Conservation (phyloP, 139 green algal genomes). For the Mesostigma viride region DNA sequence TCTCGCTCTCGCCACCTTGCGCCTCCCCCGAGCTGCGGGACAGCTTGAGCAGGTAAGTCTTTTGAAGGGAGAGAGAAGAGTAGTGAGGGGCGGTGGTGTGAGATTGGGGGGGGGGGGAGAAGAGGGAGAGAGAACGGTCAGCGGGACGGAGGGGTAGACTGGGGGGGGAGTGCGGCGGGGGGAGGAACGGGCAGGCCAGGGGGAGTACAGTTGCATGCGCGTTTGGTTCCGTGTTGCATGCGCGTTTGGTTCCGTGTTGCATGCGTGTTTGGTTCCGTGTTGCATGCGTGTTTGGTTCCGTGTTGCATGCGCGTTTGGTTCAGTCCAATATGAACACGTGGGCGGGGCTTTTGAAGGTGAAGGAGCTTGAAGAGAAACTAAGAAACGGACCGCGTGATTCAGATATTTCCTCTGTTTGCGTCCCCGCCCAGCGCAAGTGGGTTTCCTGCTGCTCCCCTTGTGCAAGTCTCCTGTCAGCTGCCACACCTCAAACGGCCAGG, state of each 20-base stretch:
- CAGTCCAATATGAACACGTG: no score
- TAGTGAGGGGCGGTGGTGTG: background rate
- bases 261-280: no score
- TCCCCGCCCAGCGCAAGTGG: no score
- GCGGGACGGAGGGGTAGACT: background rate
- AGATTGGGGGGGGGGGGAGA: background rate
- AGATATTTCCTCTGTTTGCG: no score
- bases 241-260: background rate
- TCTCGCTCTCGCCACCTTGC: conserved; percentile 64
- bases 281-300: no score
- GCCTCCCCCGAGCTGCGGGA: conserved; percentile 52
- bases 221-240: background rate
- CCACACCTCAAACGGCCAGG: no score
- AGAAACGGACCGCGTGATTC: no score
- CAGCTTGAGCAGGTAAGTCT: conserved; percentile 91
- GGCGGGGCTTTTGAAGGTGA: no score
- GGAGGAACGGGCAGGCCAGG: background rate
- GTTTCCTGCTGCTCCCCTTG: no score
- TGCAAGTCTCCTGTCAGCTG: no score
- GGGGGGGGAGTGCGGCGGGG: background rate
- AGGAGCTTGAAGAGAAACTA: no score
- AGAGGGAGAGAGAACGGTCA: background rate
- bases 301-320: no score
- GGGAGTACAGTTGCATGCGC: background rate
- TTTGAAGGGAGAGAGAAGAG: background rate